Percentiles rank a stretch among this genome's conserved stretches.
These are phyloP conservation scores for Pyrenochaeta sp. DNA, from an alignment of 2,329 filamentous ascomycete species.

Conservation along the genomic window DNA sequence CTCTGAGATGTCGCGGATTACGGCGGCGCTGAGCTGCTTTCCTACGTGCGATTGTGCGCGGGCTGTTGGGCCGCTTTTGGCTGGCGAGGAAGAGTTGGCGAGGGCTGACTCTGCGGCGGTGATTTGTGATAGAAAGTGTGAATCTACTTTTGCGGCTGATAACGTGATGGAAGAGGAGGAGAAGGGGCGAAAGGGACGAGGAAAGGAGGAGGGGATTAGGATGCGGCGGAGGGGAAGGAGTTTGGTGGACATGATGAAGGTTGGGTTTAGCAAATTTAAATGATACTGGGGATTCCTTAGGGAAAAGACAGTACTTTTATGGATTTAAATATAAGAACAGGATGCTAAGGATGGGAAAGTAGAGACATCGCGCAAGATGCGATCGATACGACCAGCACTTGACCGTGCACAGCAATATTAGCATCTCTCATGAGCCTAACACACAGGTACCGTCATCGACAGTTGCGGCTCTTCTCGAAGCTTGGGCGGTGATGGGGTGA, in stretches of 20 bases:
- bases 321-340: too few relatives aligned
- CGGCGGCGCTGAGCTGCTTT: constrained; percentile 41
- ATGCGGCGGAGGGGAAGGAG: not conserved
- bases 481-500: not conserved
- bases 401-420: not conserved
- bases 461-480: not conserved
- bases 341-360: too few relatives aligned
- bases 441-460: constrained; percentile 1
- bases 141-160: constrained; percentile 36
- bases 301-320: too few relatives aligned
- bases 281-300: too few relatives aligned
- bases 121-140: constrained; percentile 54
- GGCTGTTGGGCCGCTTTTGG: constrained; percentile 52
- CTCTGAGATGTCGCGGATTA: constrained; percentile 53
- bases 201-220: not conserved
- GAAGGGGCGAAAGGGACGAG: constrained; percentile 12
- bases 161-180: constrained; percentile 17
- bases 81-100: constrained; percentile 47
- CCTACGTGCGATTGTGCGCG: constrained; percentile 51
- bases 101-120: constrained; percentile 52
- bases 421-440: not conserved
- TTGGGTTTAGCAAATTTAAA: not conserved
- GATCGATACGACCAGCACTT: too few relatives aligned
- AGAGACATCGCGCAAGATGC: too few relatives aligned
- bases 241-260: not conserved